Base-by-base conservation (phyloP, 768 basidiomycete species). In the Pleurotus citrinopileatus region DNA sequence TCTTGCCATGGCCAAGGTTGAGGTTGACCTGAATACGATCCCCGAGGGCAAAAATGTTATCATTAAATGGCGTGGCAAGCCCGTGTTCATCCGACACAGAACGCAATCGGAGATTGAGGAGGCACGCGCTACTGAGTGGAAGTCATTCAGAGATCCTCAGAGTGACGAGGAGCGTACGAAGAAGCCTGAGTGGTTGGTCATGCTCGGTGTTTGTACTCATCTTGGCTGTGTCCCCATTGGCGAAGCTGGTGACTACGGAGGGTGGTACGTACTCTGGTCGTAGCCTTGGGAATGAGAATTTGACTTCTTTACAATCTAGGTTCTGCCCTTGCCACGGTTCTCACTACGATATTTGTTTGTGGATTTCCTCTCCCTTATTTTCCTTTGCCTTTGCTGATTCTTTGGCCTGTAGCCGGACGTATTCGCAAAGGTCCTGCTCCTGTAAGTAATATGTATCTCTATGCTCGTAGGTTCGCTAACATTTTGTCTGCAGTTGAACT, bases 11-110 rank as follows among this genome's bases (percentile, higher is more conserved):
- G 97, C 97, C 57, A 98, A 98, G 77, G 92, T 98, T 57, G 97
- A 99, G 74, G 85, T 99, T 56, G 93, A 96, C 34, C 84, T 99
- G 57, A 73, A 75, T 52, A 76, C 73, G 57, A 98, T 99, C 65
- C 97, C 97, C 32, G 94, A 98, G 80, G 94, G 94, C 71, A 95
- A 94, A 83, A 95, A 96, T 68, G 90, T 89, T 61, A 86, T 96
- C 72, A 91, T 95, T 76, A 94, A 98, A 78, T 99, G 97, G 97
- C 91, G 97, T 66, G 97, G 97, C 70, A 99, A 99, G 80, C 97
- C 97, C 60, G 97, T 99, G 52, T 98, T 98, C 80, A 94, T 99
- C 70, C 85, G 97, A 60, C 97, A 99, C 78, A 85, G 97, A 65
- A 99, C 97, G 12, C 64, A 79, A 54, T 81, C 78, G 53, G 97